phyloP scores from a whole-genome alignment of 2,329 filamentous ascomycete species.

The Calonectria pseudoreteaudii region DNA sequence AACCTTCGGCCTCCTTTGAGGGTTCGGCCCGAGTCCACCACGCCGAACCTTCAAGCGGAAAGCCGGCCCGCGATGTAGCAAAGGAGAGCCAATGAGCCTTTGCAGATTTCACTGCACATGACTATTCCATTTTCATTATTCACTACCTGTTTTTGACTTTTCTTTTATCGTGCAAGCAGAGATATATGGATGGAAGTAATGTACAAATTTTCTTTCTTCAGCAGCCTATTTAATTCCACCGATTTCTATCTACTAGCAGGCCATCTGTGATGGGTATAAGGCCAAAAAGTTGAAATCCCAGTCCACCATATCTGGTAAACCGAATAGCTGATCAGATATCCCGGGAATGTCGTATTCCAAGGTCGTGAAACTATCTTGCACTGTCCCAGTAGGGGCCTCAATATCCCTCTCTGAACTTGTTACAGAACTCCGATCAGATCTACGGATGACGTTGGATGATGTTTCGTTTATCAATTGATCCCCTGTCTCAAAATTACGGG shows the following conservation, averaged over 20 bases:
- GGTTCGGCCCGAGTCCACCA: not conserved
- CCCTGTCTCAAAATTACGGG: rapidly evolving
- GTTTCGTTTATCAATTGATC: not conserved
- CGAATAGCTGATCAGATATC: not conserved
- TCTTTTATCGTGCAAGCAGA: not conserved
- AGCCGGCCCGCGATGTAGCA: not conserved
- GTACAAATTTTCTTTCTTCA: not conserved
- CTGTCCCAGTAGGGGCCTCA: not conserved
- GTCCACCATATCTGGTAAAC: not conserved
- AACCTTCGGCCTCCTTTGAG: not conserved
- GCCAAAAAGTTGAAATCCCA: not conserved
- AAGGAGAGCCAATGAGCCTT: not conserved
- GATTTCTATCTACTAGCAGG: not conserved
- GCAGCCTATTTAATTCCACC: not conserved
- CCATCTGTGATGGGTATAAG: not conserved
- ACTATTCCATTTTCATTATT: not conserved
- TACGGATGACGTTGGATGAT: not conserved
- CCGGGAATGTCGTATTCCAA: not conserved
- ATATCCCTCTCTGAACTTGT: not conserved
- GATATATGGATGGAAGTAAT: not conserved
- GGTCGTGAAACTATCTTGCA: not conserved
- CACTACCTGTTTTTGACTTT: not conserved
- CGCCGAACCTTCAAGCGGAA: not conserved
- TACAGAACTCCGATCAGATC: not conserved
- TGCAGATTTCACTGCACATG: not conserved